A percentile compares a stretch with the other conserved stretches of the same genome.
Evolutionary conservation across 305 asterid species (phyloP).

Genomic region (Fraxinus dipetala): DNA sequence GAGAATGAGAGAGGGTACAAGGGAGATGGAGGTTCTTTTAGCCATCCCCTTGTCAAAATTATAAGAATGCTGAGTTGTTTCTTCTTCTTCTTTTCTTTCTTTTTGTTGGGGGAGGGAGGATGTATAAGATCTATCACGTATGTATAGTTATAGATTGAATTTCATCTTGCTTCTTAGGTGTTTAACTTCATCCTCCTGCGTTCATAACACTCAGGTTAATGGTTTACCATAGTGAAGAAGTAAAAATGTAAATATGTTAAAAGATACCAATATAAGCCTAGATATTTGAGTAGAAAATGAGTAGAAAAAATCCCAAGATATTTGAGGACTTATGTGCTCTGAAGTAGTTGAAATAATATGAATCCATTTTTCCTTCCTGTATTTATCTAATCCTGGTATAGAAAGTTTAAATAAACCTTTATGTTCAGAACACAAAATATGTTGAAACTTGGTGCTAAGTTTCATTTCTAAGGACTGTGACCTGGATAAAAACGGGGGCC

Average conservation of each 20-base stretch:
- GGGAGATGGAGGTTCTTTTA: not conserved
- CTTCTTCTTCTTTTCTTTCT: not conserved
- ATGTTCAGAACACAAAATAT: not conserved
- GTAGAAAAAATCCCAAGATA: not conserved
- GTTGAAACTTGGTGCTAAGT: not conserved
- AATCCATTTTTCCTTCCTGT: not conserved
- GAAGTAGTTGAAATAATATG: not conserved
- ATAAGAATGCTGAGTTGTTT: not conserved
- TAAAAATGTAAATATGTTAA: not conserved
- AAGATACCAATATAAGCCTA: not conserved
- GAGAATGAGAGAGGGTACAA: not conserved
- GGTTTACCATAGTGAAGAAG: not conserved
- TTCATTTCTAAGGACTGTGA: not conserved
- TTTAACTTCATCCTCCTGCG: not conserved
- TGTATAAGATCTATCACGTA: not conserved
- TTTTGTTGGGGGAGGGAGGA: not conserved
- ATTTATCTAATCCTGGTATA: not conserved
- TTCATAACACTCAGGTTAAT: not conserved
- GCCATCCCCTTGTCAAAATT: not conserved
- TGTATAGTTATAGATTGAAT: not conserved
- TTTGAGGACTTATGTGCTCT: not conserved
- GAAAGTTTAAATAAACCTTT: not conserved
- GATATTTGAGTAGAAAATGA: not conserved
- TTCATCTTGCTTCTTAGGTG: not conserved
- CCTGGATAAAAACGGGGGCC: not conserved